Percentiles rank a stretch among this genome's conserved stretches.
phyloP scores from a whole-genome alignment of 805 yeast genomes.

The Ogataea henricii region DNA sequence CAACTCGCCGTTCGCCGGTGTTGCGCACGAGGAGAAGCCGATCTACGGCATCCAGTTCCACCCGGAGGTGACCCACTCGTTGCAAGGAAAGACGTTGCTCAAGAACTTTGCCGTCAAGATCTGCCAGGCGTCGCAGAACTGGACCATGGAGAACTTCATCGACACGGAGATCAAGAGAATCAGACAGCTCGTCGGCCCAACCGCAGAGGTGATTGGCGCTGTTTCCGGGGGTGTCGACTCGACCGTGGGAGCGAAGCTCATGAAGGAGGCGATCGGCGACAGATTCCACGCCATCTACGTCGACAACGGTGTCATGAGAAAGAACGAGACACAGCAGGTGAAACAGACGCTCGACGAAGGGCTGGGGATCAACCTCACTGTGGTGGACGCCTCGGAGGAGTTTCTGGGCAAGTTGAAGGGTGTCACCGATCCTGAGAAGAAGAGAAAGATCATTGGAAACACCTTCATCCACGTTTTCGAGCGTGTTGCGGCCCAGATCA shows the following conservation, averaged over 20 bases:
- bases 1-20: constrained; percentile 95
- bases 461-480: constrained; percentile 97
- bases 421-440: constrained; percentile 97
- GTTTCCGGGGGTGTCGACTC: constrained; percentile 99
- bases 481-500: constrained; percentile 89
- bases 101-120: constrained; percentile 91
- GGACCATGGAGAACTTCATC: constrained; percentile 98
- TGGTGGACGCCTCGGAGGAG: constrained; percentile 90
- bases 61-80: constrained; percentile 97
- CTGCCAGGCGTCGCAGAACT: constrained; percentile 83
- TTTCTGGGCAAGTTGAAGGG: constrained; percentile 87
- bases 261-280: constrained; percentile 98
- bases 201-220: constrained; percentile 98
- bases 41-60: constrained; percentile 98
- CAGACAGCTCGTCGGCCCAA: constrained; percentile 88
- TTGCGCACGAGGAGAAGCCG: constrained; percentile 68
- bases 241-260: constrained; percentile 96
- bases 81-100: constrained; percentile 82
- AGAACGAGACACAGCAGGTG: constrained; percentile 87
- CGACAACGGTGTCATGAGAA: constrained; percentile 96
- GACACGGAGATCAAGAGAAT: constrained; percentile 96
- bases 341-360: constrained; percentile 89
- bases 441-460: constrained; percentile 97
- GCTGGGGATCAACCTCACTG: constrained; percentile 91
- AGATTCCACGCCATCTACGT: constrained; percentile 98